Evolutionary conservation across 495 filamentous ascomycete species (phyloP).

Genomic region (Hypoxylon trugodes): DNA sequence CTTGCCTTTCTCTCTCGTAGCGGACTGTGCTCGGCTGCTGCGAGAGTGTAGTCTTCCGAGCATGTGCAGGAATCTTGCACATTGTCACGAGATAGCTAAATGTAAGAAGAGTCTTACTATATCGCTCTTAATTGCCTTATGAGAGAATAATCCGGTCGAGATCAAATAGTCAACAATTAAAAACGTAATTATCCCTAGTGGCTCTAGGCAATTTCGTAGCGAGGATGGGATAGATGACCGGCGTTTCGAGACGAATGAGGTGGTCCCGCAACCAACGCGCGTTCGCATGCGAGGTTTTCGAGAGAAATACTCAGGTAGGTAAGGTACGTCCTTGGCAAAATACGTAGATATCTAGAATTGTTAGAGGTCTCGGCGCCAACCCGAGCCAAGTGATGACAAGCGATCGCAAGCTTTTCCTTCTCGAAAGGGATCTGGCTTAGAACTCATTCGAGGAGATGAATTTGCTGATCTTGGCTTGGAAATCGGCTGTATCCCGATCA

Average conservation of each 20-base stretch:
- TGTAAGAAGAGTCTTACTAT: background rate
- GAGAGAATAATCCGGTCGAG: background rate
- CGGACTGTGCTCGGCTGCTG: conserved; percentile 3
- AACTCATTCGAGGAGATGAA: conserved; percentile 19
- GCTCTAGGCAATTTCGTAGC: background rate
- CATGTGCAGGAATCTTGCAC: background rate
- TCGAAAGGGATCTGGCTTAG: conserved; percentile 18
- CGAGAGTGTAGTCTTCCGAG: background rate
- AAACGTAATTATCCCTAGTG: background rate
- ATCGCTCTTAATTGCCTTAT: background rate
- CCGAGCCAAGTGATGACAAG: too few relatives aligned
- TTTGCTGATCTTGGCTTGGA: conserved; percentile 13
- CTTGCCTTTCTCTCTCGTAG: conserved; percentile 13
- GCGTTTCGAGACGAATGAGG: conserved; percentile 6
- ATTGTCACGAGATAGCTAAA: background rate
- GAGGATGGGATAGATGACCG: background rate
- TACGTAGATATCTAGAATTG: background rate
- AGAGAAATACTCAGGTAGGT: background rate
- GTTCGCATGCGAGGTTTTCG: background rate
- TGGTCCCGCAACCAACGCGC: background rate
- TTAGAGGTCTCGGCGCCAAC: conserved; percentile 25
- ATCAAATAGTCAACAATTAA: background rate
- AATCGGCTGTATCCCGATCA: conserved; percentile 9
- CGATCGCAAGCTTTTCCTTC: conserved; percentile 20
- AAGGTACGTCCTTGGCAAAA: background rate